phyloP scores from a whole-genome alignment of 2,329 filamentous ascomycete genomes.

The Colletotrichum musae region DNA sequence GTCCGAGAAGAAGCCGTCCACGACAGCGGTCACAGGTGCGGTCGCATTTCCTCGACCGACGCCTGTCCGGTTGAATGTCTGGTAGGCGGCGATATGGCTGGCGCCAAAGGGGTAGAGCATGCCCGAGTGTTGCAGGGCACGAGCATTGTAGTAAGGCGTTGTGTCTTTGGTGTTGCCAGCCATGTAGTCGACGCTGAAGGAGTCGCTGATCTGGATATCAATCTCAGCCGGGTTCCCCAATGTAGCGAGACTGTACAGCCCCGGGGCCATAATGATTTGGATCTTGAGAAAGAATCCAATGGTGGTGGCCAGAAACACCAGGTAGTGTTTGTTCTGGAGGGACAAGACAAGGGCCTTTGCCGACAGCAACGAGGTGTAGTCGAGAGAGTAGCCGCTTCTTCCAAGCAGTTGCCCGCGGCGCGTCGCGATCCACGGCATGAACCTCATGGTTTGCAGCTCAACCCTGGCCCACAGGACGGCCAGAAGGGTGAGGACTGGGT shows the following conservation, averaged over 20 bases:
- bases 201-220: slow-evolving; percentile 1
- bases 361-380: slow-evolving; percentile 17
- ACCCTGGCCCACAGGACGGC: slow-evolving; percentile 25
- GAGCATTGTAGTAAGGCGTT: slow-evolving; percentile 6
- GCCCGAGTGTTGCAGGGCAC: slow-evolving; percentile 4
- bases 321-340: slow-evolving; percentile 10
- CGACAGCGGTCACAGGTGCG: slow-evolving; percentile 8
- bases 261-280: slow-evolving; percentile 18
- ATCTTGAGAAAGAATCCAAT: slow-evolving; percentile 1
- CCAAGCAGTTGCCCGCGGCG: not conserved
- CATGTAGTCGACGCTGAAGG: slow-evolving; percentile 6
- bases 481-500: slow-evolving; percentile 8
- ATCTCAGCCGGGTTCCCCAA: not conserved
- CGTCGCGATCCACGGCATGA: slow-evolving; percentile 29
- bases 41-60: slow-evolving; percentile 6
- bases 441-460: slow-evolving; percentile 23
- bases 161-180: not conserved
- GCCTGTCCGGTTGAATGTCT: slow-evolving; percentile 2
- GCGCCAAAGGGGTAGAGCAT: slow-evolving; percentile 17
- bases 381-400: slow-evolving; percentile 6
- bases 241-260: slow-evolving; percentile 13
- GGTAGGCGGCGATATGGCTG: slow-evolving; percentile 9
- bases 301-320: slow-evolving; percentile 1
- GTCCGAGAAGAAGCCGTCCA: slow-evolving; percentile 19
- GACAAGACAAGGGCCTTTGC: slow-evolving; percentile 1